These are phyloP conservation scores for Kuraishia molischiana DNA, from an alignment of 805 yeast species.

Conservation along the genomic window DNA sequence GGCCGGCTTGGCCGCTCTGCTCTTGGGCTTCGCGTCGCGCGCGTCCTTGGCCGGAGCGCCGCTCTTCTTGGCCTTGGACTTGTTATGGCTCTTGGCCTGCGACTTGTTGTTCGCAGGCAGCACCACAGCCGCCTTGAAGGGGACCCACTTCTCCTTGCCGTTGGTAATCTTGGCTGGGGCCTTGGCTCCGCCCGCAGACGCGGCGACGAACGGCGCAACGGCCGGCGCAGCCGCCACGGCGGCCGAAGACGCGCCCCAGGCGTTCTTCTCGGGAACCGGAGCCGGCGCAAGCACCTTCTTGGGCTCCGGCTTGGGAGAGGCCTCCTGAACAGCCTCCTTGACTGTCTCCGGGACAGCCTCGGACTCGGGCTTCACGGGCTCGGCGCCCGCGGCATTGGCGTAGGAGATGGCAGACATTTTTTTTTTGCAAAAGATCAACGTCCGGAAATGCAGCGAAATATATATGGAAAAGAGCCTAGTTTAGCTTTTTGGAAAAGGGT, in stretches of 20 bases:
- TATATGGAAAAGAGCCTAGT: too few species aligned
- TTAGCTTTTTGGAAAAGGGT: too few species aligned
- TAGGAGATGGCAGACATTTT: constrained; percentile 12
- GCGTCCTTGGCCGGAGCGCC: constrained; percentile 6
- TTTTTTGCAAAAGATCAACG: too few species aligned
- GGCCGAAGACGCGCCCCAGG: constrained; percentile 39
- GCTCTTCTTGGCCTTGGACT: constrained; percentile 3
- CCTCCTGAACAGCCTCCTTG: not conserved
- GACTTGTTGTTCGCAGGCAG: constrained; percentile 17
- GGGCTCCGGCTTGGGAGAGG: constrained; percentile 13
- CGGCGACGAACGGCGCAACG: constrained; percentile 13
- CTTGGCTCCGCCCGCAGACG: constrained; percentile 8
- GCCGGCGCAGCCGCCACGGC: constrained; percentile 16
- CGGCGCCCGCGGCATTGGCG: constrained; percentile 14
- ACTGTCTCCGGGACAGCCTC: not conserved
- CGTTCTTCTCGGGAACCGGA: constrained; percentile 50
- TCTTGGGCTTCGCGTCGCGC: not conserved
- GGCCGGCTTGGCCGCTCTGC: constrained; percentile 1
- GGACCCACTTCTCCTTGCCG: constrained; percentile 65
- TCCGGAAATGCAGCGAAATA: too few species aligned
- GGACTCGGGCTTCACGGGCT: constrained; percentile 10
- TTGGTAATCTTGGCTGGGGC: constrained; percentile 11
- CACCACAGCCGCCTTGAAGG: constrained; percentile 50
- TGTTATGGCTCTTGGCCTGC: constrained; percentile 2
- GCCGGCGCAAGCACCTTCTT: constrained; percentile 45